Evolutionary conservation across 495 filamentous ascomycete genomes (phyloP), one percentile per base, ranked within the genome.

Genomic region (Neurospora cerealis): DNA sequence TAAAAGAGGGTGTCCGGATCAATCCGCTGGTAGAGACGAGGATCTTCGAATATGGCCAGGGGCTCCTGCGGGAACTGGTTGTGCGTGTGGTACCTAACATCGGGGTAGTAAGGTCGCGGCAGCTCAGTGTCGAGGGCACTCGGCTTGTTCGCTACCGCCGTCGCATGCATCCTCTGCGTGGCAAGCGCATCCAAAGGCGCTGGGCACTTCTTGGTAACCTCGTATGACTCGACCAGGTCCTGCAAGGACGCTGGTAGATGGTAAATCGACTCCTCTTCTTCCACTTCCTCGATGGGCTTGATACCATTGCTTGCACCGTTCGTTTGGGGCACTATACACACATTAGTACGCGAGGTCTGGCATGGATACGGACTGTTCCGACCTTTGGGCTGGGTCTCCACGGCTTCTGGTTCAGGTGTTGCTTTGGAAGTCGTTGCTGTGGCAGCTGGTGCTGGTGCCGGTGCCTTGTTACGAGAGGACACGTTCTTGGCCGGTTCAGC

Each of bases 1-100:
- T 98, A 99, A 82, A 99, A 99, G n/a, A 99, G 87, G 2, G 94
- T 95, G 78, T 99, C 96, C 5, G 95, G 93, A 75, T 99, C 96
- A 70, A 98, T 95, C 40, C 92, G 88, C 32, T 89, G 87, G 81
- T 97, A 99, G 54, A 99, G 83, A 15, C 91, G 86, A 5, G 93
- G 93, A 79, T 99, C 95, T 74, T 97, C 93, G 76, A 98, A 93
- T 72, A 97, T 94, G 21, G 92, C 81, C 37, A 97, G 86, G 8
- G 94, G 93, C 78, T 98, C 94, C 78, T 97, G 94, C 0, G 96
- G 96, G 80, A 97, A 99, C 75, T 96, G 92, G 6, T 90, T 84
- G 8, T 93, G 89, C 3, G 94, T 93, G 76, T 91, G 90, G 82
- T 91, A 93, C 39, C 89, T 91, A 70, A 89, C 89, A 71, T 93